A percentile compares a stretch with the other conserved stretches of the same genome.
Evolutionary conservation across 2,329 filamentous ascomycete genomes (phyloP).

Genomic region (Pseudogymnoascus sp.): DNA sequence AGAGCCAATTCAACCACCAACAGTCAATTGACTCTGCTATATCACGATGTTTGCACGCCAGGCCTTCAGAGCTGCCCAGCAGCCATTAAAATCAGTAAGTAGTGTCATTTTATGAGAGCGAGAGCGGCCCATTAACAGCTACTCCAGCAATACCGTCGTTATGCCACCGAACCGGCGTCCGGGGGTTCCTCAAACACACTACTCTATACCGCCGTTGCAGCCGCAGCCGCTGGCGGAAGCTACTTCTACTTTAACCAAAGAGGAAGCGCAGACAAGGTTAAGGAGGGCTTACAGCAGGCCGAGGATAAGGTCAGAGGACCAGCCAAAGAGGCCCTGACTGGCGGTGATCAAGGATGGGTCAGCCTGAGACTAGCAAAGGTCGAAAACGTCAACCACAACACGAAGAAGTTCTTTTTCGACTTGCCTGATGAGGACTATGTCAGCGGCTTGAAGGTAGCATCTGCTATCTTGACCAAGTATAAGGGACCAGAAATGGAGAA

Average conservation of each 20-base stretch:
- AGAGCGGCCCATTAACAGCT: constrained; percentile 15
- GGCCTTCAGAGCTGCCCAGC: constrained; percentile 50
- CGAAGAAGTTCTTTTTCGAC: constrained; percentile 83
- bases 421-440: constrained; percentile 77
- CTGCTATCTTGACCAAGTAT: constrained; percentile 86
- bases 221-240: constrained; percentile 47
- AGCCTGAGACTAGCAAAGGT: constrained; percentile 70
- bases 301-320: constrained; percentile 43
- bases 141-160: constrained; percentile 55
- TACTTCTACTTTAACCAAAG: constrained; percentile 45
- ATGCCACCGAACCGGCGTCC: constrained; percentile 53
- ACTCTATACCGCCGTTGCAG: constrained; percentile 52
- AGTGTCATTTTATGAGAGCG: constrained; percentile 1
- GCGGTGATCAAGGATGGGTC: constrained; percentile 84
- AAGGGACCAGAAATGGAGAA: constrained; percentile 77
- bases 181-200: constrained; percentile 46
- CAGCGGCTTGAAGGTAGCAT: constrained; percentile 72
- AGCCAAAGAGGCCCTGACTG: constrained; percentile 52
- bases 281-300: constrained; percentile 46
- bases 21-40: constrained; percentile 11
- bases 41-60: constrained; percentile 59
- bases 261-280: constrained; percentile 44
- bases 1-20: constrained; percentile 3
- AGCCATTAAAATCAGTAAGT: constrained; percentile 55
- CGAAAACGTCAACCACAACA: constrained; percentile 84